Percentiles rank a stretch among this genome's conserved stretches.
Evolutionary conservation across 2,329 filamentous ascomycete genomes (phyloP).

Genomic region (Myriosclerotinia scirpicola): DNA sequence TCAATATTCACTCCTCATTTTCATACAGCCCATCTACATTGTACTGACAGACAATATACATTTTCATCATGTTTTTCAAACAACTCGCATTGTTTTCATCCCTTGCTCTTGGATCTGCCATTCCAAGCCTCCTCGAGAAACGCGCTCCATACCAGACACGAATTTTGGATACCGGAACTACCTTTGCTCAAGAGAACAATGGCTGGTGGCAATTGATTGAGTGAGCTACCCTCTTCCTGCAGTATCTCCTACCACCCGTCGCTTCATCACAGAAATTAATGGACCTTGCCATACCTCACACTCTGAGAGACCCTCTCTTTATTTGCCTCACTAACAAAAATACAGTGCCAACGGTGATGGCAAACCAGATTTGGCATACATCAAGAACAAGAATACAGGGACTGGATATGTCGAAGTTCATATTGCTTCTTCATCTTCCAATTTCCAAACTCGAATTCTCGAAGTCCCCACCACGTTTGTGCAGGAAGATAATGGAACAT

Average conservation of each 20-base stretch:
- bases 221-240: background rate
- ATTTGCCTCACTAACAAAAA: background rate
- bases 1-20: background rate
- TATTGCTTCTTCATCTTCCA: constrained; percentile 15
- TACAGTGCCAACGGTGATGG: constrained; percentile 11
- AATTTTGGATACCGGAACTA: constrained; percentile 16
- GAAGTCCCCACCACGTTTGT: constrained; percentile 10
- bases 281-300: background rate
- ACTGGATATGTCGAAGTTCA: constrained; percentile 22
- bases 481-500: constrained; percentile 18
- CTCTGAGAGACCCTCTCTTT: background rate
- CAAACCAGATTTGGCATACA: constrained; percentile 10
- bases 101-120: background rate
- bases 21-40: too few species aligned
- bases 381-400: constrained; percentile 19
- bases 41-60: background rate
- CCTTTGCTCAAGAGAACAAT: constrained; percentile 21
- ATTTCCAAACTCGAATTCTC: constrained; percentile 17
- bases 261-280: background rate
- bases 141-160: constrained; percentile 19
- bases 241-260: background rate
- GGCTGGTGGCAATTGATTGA: constrained; percentile 25
- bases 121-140: background rate
- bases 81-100: constrained; percentile 1
- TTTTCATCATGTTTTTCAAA: constrained; percentile 2